These are phyloP conservation scores for Astrephomene gubernaculifera DNA, from an alignment of 139 green algal species.

Conservation along the genomic window DNA sequence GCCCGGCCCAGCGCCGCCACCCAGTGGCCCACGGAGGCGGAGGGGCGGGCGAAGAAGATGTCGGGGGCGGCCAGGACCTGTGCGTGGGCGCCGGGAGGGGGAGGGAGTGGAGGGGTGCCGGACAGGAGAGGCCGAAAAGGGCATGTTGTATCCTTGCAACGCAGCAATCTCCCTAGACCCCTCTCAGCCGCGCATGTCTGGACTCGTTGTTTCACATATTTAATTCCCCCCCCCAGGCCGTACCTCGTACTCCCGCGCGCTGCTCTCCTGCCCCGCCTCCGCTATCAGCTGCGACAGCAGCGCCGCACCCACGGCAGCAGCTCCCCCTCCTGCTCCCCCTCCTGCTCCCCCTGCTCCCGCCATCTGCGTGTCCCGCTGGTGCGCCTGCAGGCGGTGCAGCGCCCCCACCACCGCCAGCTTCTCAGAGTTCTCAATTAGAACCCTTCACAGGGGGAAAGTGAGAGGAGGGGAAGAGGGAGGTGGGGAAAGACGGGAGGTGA, in stretches of 20 bases:
- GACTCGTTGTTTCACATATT: no score
- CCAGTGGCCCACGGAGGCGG: slow-evolving; percentile 19
- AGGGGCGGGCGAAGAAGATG: slow-evolving; percentile 54
- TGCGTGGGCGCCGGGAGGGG: neutral
- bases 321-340: neutral
- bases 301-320: neutral
- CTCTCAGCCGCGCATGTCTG: neutral
- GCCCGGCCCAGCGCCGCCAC: slow-evolving; percentile 37
- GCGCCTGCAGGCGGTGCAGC: slow-evolving; percentile 39
- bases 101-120: neutral
- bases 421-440: slow-evolving; percentile 56
- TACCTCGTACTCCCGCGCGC: slow-evolving; percentile 31
- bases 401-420: slow-evolving; percentile 53
- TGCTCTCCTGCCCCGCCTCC: slow-evolving; percentile 38
- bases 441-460: neutral
- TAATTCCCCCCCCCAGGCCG: neutral
- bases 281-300: slow-evolving; percentile 33
- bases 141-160: neutral
- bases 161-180: neutral
- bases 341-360: neutral
- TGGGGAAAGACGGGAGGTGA: no score
- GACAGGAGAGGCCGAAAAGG: neutral
- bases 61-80: slow-evolving; percentile 38
- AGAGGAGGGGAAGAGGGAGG: neutral
- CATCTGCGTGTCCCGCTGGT: slow-evolving; percentile 22